These are phyloP conservation scores for Teratosphaeria epicoccoides DNA, from an alignment of 2,329 filamentous ascomycete genomes.

Conservation along the genomic window DNA sequence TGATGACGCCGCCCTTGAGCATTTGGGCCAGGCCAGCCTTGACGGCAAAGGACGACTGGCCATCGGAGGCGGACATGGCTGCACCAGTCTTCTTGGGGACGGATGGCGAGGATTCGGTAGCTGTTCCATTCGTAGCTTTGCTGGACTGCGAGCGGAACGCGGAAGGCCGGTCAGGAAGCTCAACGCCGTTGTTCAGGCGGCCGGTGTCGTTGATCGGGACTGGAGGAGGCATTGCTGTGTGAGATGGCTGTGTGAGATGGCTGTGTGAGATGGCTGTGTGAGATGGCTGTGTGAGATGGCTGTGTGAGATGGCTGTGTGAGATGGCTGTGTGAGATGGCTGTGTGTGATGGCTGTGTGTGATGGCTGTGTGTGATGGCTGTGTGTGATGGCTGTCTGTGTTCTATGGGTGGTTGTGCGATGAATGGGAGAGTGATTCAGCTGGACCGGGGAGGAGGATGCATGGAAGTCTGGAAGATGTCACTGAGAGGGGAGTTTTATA, in stretches of 20 bases:
- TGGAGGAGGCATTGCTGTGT: slow-evolving; percentile 1
- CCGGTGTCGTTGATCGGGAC: slow-evolving; percentile 1
- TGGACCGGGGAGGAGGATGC: too few species aligned
- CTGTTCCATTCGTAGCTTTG: slow-evolving; percentile 1
- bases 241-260: neutral
- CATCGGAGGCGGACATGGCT: slow-evolving; percentile 7
- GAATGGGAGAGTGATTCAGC: neutral
- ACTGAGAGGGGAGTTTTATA: neutral
- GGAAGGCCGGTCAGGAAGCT: slow-evolving; percentile 3
- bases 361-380: too few species aligned
- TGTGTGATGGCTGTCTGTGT: too few species aligned
- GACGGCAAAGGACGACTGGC: slow-evolving; percentile 59
- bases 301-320: too few species aligned
- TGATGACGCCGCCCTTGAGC: slow-evolving; percentile 98
- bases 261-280: neutral
- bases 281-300: neutral
- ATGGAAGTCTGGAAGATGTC: neutral
- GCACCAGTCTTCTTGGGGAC: slow-evolving; percentile 2
- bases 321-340: too few species aligned
- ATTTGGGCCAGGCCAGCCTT: slow-evolving; percentile 95
- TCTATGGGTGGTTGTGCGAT: neutral
- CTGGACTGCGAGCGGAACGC: slow-evolving; percentile 9
- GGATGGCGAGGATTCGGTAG: slow-evolving; percentile 1
- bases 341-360: too few species aligned
- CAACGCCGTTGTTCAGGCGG: slow-evolving; percentile 4